Evolutionary conservation across 1,284 basidiomycete genomes (phyloP).

Genomic region (Pseudozyma sp.): DNA sequence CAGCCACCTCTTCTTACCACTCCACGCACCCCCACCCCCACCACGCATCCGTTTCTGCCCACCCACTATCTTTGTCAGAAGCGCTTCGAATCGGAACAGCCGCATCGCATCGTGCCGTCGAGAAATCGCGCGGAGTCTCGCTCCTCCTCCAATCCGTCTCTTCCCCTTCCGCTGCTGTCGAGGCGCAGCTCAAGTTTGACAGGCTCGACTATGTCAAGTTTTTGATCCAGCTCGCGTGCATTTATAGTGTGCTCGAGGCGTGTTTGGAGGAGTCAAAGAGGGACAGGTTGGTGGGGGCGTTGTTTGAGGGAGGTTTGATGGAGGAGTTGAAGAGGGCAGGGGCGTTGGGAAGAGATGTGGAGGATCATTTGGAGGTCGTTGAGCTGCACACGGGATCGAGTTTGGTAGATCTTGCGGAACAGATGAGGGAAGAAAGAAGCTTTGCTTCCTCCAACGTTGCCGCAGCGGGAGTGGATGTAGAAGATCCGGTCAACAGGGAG

Average conservation of each 20-base stretch:
- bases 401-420: conserved; percentile 25
- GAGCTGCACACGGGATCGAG: conserved; percentile 20
- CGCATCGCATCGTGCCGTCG: conserved; percentile 36
- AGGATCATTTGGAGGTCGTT: conserved; percentile 26
- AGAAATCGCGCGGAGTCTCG: conserved; percentile 43
- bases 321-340: conserved; percentile 16
- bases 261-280: background rate
- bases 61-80: conserved; percentile 12
- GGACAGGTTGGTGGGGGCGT: background rate
- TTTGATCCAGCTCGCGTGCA: conserved; percentile 50
- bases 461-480: conserved; percentile 3
- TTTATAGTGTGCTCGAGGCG: conserved; percentile 43
- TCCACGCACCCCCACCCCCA: background rate
- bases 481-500: background rate
- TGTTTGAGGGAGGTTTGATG: conserved; percentile 22
- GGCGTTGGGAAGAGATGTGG: conserved; percentile 22
- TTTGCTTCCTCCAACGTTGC: background rate
- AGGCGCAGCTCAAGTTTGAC: conserved; percentile 20
- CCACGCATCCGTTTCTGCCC: background rate
- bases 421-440: conserved; percentile 7
- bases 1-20: background rate
- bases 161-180: background rate
- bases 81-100: conserved; percentile 42
- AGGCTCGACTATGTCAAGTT: conserved; percentile 52
- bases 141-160: conserved; percentile 34